These are phyloP conservation scores for Shiraia sp. DNA, from an alignment of 2,329 filamentous ascomycete genomes.

Conservation along the genomic window DNA sequence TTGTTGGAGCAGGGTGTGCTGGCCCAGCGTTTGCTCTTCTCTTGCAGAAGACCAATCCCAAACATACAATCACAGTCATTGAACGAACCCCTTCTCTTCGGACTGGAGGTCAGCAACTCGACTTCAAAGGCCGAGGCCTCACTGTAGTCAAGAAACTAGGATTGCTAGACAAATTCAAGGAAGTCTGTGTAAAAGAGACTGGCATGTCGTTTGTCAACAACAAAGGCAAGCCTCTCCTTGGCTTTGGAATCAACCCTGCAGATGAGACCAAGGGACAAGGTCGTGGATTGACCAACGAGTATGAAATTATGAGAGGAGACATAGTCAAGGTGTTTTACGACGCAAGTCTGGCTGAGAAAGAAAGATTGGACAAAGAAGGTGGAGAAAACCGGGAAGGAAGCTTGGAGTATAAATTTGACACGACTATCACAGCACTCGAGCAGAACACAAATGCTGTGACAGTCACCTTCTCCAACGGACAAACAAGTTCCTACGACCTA, in stretches of 20 bases:
- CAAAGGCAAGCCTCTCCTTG: slow-evolving; percentile 17
- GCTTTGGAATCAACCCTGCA: slow-evolving; percentile 38
- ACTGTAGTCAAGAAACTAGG: slow-evolving; percentile 48
- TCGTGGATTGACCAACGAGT: slow-evolving; percentile 25
- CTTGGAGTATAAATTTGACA: slow-evolving; percentile 14
- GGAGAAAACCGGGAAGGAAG: slow-evolving; percentile 1
- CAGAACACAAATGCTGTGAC: slow-evolving; percentile 13
- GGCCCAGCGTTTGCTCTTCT: slow-evolving; percentile 54
- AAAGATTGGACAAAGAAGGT: slow-evolving; percentile 16
- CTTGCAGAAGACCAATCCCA: slow-evolving; percentile 49
- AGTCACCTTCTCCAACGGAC: slow-evolving; percentile 23
- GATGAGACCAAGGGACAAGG: slow-evolving; percentile 40
- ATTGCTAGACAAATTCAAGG: slow-evolving; percentile 40
- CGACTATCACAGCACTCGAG: slow-evolving; percentile 17
- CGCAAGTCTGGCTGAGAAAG: slow-evolving; percentile 11
- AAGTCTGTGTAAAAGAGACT: slow-evolving; percentile 41
- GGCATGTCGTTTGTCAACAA: slow-evolving; percentile 44
- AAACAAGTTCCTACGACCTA: slow-evolving; percentile 22
- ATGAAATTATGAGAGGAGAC: slow-evolving; percentile 37
- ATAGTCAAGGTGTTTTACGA: slow-evolving; percentile 39
- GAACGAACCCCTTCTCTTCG: slow-evolving; percentile 51
- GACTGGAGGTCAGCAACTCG: slow-evolving; percentile 50
- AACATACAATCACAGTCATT: slow-evolving; percentile 46
- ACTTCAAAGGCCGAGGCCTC: slow-evolving; percentile 50
- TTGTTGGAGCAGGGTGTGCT: slow-evolving; percentile 32